These are phyloP conservation scores for Groenewaldozyma sp. DNA, from an alignment of 1,139 yeast genomes.

Conservation along the genomic window DNA sequence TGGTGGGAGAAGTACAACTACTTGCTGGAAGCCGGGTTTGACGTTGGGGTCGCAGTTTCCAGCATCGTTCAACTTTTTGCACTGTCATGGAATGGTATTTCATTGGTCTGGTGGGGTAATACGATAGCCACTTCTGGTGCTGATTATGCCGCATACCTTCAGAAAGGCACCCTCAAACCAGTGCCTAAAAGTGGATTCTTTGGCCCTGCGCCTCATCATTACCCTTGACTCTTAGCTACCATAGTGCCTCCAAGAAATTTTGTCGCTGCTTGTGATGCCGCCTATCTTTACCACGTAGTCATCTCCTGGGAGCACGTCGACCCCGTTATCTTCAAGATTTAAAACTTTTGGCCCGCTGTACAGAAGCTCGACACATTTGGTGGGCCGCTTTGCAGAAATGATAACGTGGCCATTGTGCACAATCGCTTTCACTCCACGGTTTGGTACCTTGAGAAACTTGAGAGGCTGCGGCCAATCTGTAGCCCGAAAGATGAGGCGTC, in stretches of 20 bases:
- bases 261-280: slow-evolving; percentile 3
- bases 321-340: slow-evolving; percentile 34
- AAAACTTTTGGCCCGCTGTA: slow-evolving; percentile 16
- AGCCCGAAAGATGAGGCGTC: slow-evolving; percentile 28
- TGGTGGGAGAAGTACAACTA: slow-evolving; percentile 65
- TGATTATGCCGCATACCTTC: slow-evolving; percentile 11
- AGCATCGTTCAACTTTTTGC: slow-evolving; percentile 11
- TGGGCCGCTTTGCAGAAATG: slow-evolving; percentile 30
- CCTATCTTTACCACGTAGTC: slow-evolving; percentile 9
- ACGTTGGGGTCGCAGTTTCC: slow-evolving; percentile 48
- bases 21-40: slow-evolving; percentile 45
- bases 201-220: slow-evolving; percentile 31
- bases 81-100: slow-evolving; percentile 25
- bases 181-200: slow-evolving; percentile 39
- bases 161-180: slow-evolving; percentile 27
- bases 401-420: slow-evolving; percentile 15
- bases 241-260: slow-evolving; percentile 2
- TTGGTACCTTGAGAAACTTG: slow-evolving; percentile 33
- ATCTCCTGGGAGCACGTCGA: slow-evolving; percentile 38
- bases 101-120: slow-evolving; percentile 13
- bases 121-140: slow-evolving; percentile 9
- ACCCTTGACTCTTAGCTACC: slow-evolving; percentile 10
- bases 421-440: slow-evolving; percentile 14
- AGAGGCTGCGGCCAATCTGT: slow-evolving; percentile 50
- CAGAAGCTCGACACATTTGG: slow-evolving; percentile 34